phyloP scores from a whole-genome alignment of 306 rosid species.

The Begonia loranthoides region DNA sequence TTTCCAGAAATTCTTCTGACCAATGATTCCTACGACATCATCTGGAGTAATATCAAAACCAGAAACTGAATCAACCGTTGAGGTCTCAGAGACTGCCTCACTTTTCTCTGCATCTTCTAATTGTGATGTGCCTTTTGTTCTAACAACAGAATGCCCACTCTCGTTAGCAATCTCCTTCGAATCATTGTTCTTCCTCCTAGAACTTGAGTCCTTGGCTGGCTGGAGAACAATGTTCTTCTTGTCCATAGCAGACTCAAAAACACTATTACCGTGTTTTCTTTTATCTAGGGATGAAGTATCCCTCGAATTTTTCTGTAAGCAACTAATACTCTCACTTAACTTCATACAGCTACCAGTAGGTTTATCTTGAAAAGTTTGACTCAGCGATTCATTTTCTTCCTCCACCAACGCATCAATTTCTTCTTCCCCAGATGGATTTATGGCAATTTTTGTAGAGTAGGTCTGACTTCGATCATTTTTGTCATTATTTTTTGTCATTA shows the following conservation, averaged over 20 bases:
- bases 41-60: constrained; percentile 55
- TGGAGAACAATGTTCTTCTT: constrained; percentile 20
- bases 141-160: constrained; percentile 19
- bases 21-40: constrained; percentile 75
- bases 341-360: constrained; percentile 26
- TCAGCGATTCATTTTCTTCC: constrained; percentile 19
- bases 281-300: constrained; percentile 21
- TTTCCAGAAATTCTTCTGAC: constrained; percentile 93
- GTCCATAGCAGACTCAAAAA: constrained; percentile 31
- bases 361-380: constrained; percentile 31
- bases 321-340: constrained; percentile 22
- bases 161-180: constrained; percentile 26
- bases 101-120: constrained; percentile 37
- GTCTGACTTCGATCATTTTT: constrained; percentile 18
- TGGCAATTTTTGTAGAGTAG: constrained; percentile 13
- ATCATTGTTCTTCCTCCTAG: constrained; percentile 21
- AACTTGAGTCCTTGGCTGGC: constrained; percentile 17
- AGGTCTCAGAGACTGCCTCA: constrained; percentile 51
- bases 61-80: constrained; percentile 47
- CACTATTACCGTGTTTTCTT: constrained; percentile 23
- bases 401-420: constrained; percentile 17
- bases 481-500: constrained; percentile 20
- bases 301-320: constrained; percentile 24
- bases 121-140: constrained; percentile 21
- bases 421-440: constrained; percentile 29